Evolutionary conservation across 2,329 filamentous ascomycete genomes (phyloP), one percentile per base, ranked within the genome.

Genomic region (Pyricularia grisea): DNA sequence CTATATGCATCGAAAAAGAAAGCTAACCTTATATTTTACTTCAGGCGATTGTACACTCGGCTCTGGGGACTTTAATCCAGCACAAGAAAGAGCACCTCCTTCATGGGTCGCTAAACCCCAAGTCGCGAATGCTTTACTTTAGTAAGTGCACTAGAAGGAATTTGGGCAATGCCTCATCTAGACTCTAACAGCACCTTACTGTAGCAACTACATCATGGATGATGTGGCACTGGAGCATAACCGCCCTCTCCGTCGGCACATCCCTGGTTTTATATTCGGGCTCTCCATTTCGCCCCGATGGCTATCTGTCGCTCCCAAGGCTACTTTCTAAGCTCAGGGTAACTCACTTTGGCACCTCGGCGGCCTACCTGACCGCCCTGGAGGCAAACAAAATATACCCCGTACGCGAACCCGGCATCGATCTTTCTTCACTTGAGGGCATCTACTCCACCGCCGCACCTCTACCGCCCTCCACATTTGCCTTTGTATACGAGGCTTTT

Each of bases 171-270:
- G 14, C 10, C 10, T 20, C 4, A 28, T 9, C 9, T 50, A 4
- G 4, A 23, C 2, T 17, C 67, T 63, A 27, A 68, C 60, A 23
- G 17, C 23, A 25, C 10, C 17, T 12, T 27, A 14, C 12, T n/a
- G 30, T 28, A 64, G 55, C 60, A 27, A 68, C 58, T 7, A 63
- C 58, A 11, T 64, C 58, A 11, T 97, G 94, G 95, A 98, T 99
- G 94, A 98, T 98, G 94, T 97, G 94, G 93, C 94, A 98, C 78
- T 98, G 94, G 94, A 89, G 94, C 60, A 87, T 97, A 25, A 94
- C 92, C 0, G 92, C 90, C 6, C 87, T 98, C 4, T 92, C 94
- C 11, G 89, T 88, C 33, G 94, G 94, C 68, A 87, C 92, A 12
- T 94, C 92, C 0, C 82, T 98, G 14, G 85, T 98, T 25, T 84